Conservation (phyloP, 2,329 filamentous ascomycete genomes). For the Colletotrichum australisinense region DNA sequence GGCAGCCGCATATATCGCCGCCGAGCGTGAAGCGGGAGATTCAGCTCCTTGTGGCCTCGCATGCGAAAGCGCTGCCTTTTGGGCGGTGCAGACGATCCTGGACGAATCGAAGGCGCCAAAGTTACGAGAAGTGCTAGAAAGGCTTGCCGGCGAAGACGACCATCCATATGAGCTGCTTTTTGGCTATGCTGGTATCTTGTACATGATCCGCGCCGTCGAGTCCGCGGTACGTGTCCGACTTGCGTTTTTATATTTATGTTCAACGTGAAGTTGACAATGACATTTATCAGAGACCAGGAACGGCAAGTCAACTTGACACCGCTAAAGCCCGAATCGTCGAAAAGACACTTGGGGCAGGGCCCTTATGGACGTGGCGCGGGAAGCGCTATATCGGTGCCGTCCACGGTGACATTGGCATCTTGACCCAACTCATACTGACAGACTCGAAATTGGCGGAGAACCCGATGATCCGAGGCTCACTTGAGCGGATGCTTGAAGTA, state of each 20-base stretch:
- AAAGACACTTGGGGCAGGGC: conserved; percentile 40
- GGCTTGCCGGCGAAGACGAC: conserved; percentile 45
- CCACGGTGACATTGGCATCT: conserved; percentile 76
- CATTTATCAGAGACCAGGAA: conserved; percentile 60
- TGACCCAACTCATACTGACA: conserved; percentile 74
- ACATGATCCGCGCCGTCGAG: conserved; percentile 72
- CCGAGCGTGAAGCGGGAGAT: conserved; percentile 49
- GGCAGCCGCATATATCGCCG: conserved; percentile 59
- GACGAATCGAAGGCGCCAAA: conserved; percentile 51
- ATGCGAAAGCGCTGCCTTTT: conserved; percentile 58
- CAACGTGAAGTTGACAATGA: conserved; percentile 54
- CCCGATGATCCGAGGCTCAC: conserved; percentile 63
- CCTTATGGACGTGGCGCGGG: conserved; percentile 72
- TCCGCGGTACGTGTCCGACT: conserved; percentile 62
- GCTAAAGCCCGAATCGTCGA: conserved; percentile 8
- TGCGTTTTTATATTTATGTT: conserved; percentile 47
- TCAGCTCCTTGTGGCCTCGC: conserved; percentile 59
- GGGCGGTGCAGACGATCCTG: conserved; percentile 56
- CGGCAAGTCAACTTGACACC: conserved; percentile 63
- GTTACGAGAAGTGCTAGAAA: conserved; percentile 39
- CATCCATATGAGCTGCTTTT: conserved; percentile 72
- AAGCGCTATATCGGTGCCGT: conserved; percentile 74
- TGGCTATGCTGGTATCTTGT: conserved; percentile 75
- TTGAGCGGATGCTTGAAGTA: conserved; percentile 67
- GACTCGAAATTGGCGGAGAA: conserved; percentile 63